A percentile compares a stretch with the other conserved stretches of the same genome.
Evolutionary conservation across 1,139 yeast species (phyloP).

Genomic region (Lodderomyces parapsilosis): DNA sequence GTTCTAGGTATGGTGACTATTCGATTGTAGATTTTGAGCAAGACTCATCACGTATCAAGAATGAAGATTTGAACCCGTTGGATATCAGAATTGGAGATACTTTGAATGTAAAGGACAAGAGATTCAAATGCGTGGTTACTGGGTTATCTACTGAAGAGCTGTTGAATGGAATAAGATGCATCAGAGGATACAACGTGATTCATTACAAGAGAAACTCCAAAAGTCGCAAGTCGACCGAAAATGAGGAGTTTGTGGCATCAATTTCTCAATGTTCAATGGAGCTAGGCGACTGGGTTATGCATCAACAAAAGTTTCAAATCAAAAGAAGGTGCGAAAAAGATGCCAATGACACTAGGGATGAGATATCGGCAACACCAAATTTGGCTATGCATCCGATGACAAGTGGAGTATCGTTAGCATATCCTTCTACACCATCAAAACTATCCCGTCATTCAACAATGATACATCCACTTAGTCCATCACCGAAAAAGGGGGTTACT

Average conservation of each 20-base stretch:
- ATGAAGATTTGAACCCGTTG: conserved; percentile 28
- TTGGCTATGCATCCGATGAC: background rate
- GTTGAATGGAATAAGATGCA: conserved; percentile 38
- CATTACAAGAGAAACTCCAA: conserved; percentile 18
- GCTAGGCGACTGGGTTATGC: conserved; percentile 39
- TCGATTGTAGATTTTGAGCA: conserved; percentile 37
- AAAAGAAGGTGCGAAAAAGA: background rate
- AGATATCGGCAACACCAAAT: background rate
- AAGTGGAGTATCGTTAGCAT: background rate
- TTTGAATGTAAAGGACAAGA: conserved; percentile 18
- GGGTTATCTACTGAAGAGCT: conserved; percentile 33
- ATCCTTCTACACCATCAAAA: conserved; percentile 1
- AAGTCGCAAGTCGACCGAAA: conserved; percentile 6
- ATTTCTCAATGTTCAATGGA: conserved; percentile 33
- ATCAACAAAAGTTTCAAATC: conserved; percentile 28
- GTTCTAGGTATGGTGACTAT: conserved; percentile 17
- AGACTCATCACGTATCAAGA: conserved; percentile 20
- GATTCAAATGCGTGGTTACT: conserved; percentile 34
- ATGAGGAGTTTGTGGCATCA: conserved; percentile 13
- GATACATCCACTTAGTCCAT: conserved; percentile 3
- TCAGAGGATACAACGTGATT: conserved; percentile 58
- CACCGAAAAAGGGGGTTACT: conserved; percentile 1
- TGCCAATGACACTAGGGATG: background rate
- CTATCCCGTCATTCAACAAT: conserved; percentile 3
- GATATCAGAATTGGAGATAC: conserved; percentile 40